Percentiles rank a stretch among this genome's conserved stretches.
phyloP scores from a whole-genome alignment of 1,284 basidiomycete genomes.

The Fomitopsis pinicola region DNA sequence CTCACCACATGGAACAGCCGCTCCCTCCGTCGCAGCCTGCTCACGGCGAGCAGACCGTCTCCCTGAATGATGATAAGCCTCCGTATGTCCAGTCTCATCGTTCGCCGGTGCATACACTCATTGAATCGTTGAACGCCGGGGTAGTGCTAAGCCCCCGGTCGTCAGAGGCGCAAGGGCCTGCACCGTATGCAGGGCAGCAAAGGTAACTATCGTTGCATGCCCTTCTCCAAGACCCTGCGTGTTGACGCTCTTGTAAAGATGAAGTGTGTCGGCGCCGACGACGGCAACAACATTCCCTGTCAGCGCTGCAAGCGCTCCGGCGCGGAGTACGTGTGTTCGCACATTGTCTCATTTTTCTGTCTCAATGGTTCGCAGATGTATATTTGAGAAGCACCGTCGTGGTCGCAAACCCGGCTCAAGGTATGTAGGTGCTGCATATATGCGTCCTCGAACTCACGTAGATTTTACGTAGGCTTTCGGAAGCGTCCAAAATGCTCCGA shows the following conservation, averaged over 20 bases:
- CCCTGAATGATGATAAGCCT: constrained; percentile 4
- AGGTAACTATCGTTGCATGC: constrained; percentile 40
- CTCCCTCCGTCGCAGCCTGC: background rate
- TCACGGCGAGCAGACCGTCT: background rate
- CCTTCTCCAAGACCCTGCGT: constrained; percentile 16
- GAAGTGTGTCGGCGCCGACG: constrained; percentile 84
- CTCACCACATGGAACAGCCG: constrained; percentile 5
- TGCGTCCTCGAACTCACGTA: background rate
- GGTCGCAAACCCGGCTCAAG: constrained; percentile 87
- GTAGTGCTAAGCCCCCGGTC: constrained; percentile 49
- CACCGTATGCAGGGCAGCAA: constrained; percentile 77
- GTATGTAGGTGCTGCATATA: constrained; percentile 35
- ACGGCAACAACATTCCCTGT: constrained; percentile 61
- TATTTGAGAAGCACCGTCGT: constrained; percentile 82
- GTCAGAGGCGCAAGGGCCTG: constrained; percentile 73
- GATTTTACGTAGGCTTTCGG: constrained; percentile 55
- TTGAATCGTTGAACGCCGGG: background rate
- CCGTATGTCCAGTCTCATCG: constrained; percentile 4
- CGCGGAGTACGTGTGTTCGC: constrained; percentile 49
- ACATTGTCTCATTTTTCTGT: background rate
- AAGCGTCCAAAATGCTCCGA: constrained; percentile 82
- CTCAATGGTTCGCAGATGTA: constrained; percentile 44
- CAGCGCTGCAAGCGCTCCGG: constrained; percentile 77
- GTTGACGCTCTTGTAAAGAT: constrained; percentile 45
- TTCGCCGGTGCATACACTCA: background rate